Evolutionary conservation across 164 flowering plant genomes (phyloP).

Genomic region (Hamamelis virginiana): DNA sequence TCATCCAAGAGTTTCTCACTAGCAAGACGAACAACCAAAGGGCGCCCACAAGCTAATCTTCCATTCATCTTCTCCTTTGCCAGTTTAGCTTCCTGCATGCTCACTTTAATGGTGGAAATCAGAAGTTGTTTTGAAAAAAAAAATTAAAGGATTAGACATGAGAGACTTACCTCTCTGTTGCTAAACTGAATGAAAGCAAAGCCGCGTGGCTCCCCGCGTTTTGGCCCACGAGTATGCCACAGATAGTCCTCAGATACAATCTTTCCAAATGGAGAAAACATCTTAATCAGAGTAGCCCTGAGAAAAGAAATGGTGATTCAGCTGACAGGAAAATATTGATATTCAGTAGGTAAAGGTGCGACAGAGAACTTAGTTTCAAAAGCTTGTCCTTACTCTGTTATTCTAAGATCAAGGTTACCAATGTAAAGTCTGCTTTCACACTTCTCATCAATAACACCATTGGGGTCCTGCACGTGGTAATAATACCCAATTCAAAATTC

Average conservation of each 20-base stretch:
- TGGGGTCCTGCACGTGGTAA: constrained; percentile 48
- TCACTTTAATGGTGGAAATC: constrained; percentile 72
- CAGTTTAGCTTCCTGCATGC: constrained; percentile 86
- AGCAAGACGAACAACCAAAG: constrained; percentile 76
- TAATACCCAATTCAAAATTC: neutral
- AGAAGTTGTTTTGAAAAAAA: constrained; percentile 28
- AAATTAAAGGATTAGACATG: neutral
- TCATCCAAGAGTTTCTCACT: constrained; percentile 59
- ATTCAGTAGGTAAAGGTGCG: neutral
- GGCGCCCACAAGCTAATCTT: constrained; percentile 78
- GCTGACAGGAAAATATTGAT: neutral
- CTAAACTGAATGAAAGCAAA: constrained; percentile 81
- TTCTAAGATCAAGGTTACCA: constrained; percentile 80
- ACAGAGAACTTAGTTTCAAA: neutral
- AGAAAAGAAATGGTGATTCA: neutral
- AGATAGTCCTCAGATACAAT: constrained; percentile 76
- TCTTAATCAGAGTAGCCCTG: constrained; percentile 73
- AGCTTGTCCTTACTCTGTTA: constrained; percentile 64
- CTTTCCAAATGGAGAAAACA: constrained; percentile 91
- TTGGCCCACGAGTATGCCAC: constrained; percentile 91
- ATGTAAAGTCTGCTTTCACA: constrained; percentile 67
- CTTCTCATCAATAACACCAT: constrained; percentile 42
- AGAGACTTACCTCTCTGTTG: constrained; percentile 69
- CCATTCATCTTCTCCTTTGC: constrained; percentile 95
- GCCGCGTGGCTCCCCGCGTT: constrained; percentile 89